A percentile compares a stretch with the other conserved stretches of the same genome.
These are phyloP conservation scores for Striga hermonthica DNA, from an alignment of 305 asterid species.

Conservation along the genomic window DNA sequence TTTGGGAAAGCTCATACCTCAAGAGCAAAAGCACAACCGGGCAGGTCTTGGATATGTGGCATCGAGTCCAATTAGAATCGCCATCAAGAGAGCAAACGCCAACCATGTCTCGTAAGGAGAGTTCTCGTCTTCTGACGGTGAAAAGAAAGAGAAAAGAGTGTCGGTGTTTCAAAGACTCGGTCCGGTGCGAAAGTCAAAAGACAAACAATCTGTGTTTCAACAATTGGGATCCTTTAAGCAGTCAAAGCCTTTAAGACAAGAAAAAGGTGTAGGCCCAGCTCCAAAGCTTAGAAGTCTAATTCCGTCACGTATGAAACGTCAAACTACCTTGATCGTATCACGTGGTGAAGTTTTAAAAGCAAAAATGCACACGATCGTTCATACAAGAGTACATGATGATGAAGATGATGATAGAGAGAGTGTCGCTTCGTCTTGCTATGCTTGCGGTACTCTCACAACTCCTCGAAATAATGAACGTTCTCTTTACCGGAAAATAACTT, in stretches of 20 bases:
- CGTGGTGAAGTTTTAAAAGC: neutral
- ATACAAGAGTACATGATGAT: neutral
- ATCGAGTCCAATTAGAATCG: neutral
- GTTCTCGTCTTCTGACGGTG: neutral
- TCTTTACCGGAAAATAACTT: too few relatives aligned
- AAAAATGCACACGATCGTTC: neutral
- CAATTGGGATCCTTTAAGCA: neutral
- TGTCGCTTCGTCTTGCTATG: neutral
- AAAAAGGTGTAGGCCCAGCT: neutral
- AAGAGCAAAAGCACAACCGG: neutral
- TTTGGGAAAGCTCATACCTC: neutral
- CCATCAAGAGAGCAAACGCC: neutral
- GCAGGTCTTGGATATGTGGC: neutral
- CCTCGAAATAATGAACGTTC: too few relatives aligned
- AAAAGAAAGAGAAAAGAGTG: neutral
- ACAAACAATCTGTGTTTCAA: neutral
- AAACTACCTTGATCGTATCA: neutral
- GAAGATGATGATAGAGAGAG: neutral
- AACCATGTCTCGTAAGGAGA: neutral
- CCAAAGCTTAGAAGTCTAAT: neutral
- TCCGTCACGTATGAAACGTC: neutral
- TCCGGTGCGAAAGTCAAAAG: neutral
- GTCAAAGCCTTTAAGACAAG: neutral
- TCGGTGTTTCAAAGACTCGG: neutral
- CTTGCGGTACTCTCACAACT: too few relatives aligned